Evolutionary conservation across 371 early-diverging fungal genomes (phyloP), one percentile per base, ranked within the genome.

Genomic region (Chytridiales sp.): DNA sequence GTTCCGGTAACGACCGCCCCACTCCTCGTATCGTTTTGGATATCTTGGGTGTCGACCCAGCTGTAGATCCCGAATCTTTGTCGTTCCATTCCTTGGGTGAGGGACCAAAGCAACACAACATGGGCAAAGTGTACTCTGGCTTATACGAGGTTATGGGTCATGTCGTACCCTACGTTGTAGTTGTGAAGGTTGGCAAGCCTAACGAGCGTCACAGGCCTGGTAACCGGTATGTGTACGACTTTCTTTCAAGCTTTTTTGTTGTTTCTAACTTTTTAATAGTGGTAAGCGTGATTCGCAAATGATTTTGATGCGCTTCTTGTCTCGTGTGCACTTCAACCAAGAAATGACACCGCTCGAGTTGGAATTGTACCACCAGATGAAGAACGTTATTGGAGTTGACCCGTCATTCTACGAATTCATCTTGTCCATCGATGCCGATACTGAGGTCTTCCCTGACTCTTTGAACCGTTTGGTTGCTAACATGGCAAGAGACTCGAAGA

Each of bases 231-330:
- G 43, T 41, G 6, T 30, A 8, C 42, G 6, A 15, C 31, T 53
- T 47, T 41, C 41, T 49, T 61, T 59, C 46, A n/a, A n/a, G n/a
- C n/a, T n/a, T n/a, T 22, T 85, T 86, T 39, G 85, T 87, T 49
- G 85, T 87, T 67, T 94, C 94, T 72, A 86, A 88, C 24, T 85
- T 98, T 47, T 52, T 22, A 91, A 94, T 92, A 85, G 99, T 48
- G 99, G 99, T 67, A 99, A 99, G 83, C 92, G 99, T 67, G 99
- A 99, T 82, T 96, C 97, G 30, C 99, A 99, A 81, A 87, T 99
- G 75, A 87, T 99, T 53, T 86, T 93, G 66, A 99, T 99, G 99
- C 84, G 90, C 50, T 99, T 98, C 83, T 87, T 99, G 71, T 94
- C 95, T 70, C 92, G 93, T 73, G 91, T 99, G n/a, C 94, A 97